Conservation (phyloP, 169 alveolate species). For the Prorocentrum cordatum region DNA sequence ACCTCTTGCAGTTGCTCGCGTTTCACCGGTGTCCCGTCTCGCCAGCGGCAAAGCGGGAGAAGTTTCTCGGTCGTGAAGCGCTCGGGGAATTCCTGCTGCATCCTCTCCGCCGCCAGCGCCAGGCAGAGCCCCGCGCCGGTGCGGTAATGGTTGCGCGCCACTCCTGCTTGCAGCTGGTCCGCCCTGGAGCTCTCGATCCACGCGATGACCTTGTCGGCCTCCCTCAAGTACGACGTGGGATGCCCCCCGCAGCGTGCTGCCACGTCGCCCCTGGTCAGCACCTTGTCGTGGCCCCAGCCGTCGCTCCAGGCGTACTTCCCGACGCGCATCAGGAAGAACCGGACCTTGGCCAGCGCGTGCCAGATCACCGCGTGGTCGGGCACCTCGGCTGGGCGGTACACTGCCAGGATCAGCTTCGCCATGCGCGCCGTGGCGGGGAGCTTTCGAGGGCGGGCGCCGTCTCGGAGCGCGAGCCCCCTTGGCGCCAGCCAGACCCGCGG, state of each 20-base stretch:
- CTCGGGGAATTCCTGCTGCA: not conserved
- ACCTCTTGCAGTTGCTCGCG: not conserved
- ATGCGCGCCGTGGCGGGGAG: not conserved
- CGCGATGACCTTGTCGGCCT: not conserved
- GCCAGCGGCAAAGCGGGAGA: not conserved
- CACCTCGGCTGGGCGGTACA: not conserved
- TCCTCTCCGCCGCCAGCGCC: not conserved
- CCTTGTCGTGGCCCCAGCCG: not conserved
- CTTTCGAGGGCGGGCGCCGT: not conserved
- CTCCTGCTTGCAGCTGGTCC: not conserved
- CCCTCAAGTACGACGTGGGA: not conserved
- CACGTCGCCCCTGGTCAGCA: not conserved
- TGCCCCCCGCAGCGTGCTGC: not conserved
- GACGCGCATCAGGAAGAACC: not conserved
- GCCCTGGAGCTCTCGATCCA: not conserved
- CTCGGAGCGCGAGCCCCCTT: not conserved
- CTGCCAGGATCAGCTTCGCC: not conserved
- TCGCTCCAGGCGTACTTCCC: not conserved
- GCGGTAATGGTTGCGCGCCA: not conserved
- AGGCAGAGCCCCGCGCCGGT: not conserved
- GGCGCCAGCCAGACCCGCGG: not conserved
- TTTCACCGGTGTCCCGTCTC: not conserved
- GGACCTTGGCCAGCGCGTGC: not conserved
- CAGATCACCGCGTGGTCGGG: not conserved
- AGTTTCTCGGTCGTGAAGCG: not conserved